Conservation (phyloP, 352 stramenopile species). For the Hyaloperonospora arabidopsidis region DNA sequence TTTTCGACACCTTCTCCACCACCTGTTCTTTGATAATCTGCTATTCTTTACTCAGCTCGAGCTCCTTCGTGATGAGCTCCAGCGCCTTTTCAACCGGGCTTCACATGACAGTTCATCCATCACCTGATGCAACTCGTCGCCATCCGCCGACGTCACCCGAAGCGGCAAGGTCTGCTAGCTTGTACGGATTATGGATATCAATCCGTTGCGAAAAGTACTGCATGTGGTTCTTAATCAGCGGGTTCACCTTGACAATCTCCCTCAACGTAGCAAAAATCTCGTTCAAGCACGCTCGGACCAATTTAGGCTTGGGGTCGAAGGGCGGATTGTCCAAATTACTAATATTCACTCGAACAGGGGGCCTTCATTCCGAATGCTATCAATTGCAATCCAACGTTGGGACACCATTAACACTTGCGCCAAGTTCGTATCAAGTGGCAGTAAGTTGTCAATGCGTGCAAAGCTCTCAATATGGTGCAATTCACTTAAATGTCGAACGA, state of each 20-base stretch:
- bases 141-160: conserved; percentile 91
- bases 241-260: conserved; percentile 96
- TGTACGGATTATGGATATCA: conserved; percentile 95
- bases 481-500: conserved; percentile 89
- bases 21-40: conserved; percentile 94
- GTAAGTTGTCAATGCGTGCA: conserved; percentile 91
- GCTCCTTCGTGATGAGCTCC: conserved; percentile 95
- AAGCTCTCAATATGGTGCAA: conserved; percentile 94
- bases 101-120: conserved; percentile 95
- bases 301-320: conserved; percentile 73
- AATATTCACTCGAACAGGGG: conserved; percentile 63
- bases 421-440: conserved; percentile 64
- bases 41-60: conserved; percentile 94
- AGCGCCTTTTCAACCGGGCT: conserved; percentile 92
- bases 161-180: conserved; percentile 96
- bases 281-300: conserved; percentile 94
- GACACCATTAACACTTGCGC: conserved; percentile 85
- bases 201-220: conserved; percentile 93
- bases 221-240: conserved; percentile 96
- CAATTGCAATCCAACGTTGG: conserved; percentile 80
- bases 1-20: conserved; percentile 90
- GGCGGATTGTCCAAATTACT: conserved; percentile 62
- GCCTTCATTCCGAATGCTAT: conserved; percentile 56
- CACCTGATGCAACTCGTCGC: conserved; percentile 88
- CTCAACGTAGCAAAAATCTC: conserved; percentile 95